phyloP scores from a whole-genome alignment of 2,329 filamentous ascomycete genomes.

The Epichloe glyceriae region DNA sequence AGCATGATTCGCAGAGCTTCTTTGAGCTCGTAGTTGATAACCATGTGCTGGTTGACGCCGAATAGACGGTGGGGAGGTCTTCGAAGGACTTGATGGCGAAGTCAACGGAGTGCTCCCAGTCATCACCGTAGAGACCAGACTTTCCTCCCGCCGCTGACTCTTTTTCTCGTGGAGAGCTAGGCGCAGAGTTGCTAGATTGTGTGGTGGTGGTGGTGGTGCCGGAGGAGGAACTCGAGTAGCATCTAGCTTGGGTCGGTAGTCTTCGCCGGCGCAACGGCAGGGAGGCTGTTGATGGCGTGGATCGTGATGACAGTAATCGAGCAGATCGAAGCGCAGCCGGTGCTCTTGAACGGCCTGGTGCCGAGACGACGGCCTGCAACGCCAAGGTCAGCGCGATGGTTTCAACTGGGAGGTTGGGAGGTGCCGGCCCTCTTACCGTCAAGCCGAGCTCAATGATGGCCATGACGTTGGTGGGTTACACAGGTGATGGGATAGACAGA shows the following conservation, averaged over 20 bases:
- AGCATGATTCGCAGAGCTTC: slow-evolving; percentile 76
- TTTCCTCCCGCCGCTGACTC: slow-evolving; percentile 18
- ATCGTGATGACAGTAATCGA: slow-evolving; percentile 7
- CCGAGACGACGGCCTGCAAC: slow-evolving; percentile 4
- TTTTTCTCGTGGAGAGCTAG: slow-evolving; percentile 6
- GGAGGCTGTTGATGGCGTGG: slow-evolving; percentile 3
- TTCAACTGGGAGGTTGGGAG: not conserved
- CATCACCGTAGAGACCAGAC: slow-evolving; percentile 25
- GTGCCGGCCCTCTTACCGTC: not conserved
- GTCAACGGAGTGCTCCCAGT: slow-evolving; percentile 31
- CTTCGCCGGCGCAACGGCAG: slow-evolving; percentile 4
- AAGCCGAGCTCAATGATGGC: slow-evolving; percentile 6
- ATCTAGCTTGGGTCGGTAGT: slow-evolving; percentile 2
- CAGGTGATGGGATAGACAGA: not conserved
- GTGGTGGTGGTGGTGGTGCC: not conserved
- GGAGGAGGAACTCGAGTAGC: slow-evolving; percentile 2
- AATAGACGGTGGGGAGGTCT: slow-evolving; percentile 45
- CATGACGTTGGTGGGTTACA: slow-evolving; percentile 2
- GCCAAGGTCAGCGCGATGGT: not conserved
- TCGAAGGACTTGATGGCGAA: slow-evolving; percentile 29
- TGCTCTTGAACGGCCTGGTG: slow-evolving; percentile 8
- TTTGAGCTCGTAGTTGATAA: slow-evolving; percentile 92
- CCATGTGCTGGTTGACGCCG: slow-evolving; percentile 90
- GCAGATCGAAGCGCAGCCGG: slow-evolving; percentile 10
- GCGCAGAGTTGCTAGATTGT: slow-evolving; percentile 8